These are phyloP conservation scores for Mimosa bimucronata DNA, from an alignment of 306 rosid species.

Conservation along the genomic window DNA sequence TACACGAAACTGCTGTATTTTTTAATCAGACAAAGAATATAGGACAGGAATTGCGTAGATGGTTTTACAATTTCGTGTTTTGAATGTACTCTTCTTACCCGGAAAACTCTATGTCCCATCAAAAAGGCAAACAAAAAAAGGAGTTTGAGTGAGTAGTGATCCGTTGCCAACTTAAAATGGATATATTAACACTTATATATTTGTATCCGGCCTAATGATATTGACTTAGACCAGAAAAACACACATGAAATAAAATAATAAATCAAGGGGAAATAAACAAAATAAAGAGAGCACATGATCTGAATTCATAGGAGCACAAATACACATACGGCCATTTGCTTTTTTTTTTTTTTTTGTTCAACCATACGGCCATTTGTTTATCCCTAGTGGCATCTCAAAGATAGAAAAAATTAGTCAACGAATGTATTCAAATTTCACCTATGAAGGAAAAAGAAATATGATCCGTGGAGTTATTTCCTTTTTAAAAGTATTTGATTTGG, in stretches of 20 bases:
- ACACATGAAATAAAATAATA: not conserved
- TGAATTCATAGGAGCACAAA: not conserved
- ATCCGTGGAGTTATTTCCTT: too few species aligned
- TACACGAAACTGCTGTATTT: not conserved
- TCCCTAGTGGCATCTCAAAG: too few species aligned
- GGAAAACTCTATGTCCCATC: not conserved
- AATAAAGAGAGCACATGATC: not conserved
- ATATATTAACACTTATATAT: not conserved
- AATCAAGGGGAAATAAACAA: not conserved
- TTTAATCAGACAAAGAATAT: not conserved
- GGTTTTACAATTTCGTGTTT: slow-evolving; percentile 5
- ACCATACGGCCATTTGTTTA: too few species aligned
- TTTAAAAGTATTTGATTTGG: too few species aligned
- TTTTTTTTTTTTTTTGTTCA: too few species aligned
- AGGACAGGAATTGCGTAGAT: not conserved
- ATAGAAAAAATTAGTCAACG: too few species aligned
- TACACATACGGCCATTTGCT: not conserved
- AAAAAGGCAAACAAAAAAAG: not conserved
- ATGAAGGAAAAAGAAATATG: too few species aligned
- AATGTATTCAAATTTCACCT: too few species aligned
- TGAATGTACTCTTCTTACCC: not conserved
- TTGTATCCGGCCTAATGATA: not conserved
- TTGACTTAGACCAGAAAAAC: not conserved
- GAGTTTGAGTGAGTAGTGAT: not conserved
- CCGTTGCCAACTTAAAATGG: not conserved